Base-by-base conservation (phyloP, 257 asterid species). In the Ophiorrhiza pumila region DNA sequence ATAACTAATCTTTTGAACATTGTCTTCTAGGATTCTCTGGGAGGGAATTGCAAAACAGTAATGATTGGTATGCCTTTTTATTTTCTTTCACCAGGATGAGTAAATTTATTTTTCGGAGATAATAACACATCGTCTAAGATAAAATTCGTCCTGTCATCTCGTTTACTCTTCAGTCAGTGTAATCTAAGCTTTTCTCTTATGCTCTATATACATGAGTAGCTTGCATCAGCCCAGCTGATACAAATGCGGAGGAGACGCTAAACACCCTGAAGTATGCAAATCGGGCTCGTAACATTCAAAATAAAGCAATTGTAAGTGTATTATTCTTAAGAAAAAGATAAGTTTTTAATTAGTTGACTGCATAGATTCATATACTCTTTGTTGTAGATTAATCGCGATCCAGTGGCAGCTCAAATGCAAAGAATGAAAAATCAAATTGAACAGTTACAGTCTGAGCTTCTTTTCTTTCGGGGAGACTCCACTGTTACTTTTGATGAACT, bases 221-320 rank as follows among this genome's bases (percentile, higher is more conserved):
- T 57, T 93, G 98, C 73, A 90, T 89, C 57, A 93, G 98, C 74
- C 98, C 98, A 15, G 98, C 98, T 42, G 98, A 93, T 76, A 89
- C 95, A 12, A 93, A 93, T 82, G 94, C 98, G 0, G 98, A 93
- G 86, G 98, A 93, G 84, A 87, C 97, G 55, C 84, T 93, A 3
- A 93, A 93, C 69, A 93, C 98, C n/a, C 78, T 93, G 78, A 93
- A 93, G 75, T 93, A 93, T 72, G 98, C 98, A 71, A 93, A 93
- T 68, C 96, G 98, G 71, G 91, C 98, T 46, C 90, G 97, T 34
- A 93, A 93, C 81, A 93, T 93, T 83, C 98, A 93, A 64, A 93
- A 93, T 71, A 93, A 89, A 85, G 98, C 98, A 77, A 83, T 93
- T 73, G 98, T 93, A 87, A 81, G 98, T 71, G 47, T 69, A n/a